phyloP scores from a whole-genome alignment of 1,139 yeast species.

The Hyphopichia pseudoburtonii region DNA sequence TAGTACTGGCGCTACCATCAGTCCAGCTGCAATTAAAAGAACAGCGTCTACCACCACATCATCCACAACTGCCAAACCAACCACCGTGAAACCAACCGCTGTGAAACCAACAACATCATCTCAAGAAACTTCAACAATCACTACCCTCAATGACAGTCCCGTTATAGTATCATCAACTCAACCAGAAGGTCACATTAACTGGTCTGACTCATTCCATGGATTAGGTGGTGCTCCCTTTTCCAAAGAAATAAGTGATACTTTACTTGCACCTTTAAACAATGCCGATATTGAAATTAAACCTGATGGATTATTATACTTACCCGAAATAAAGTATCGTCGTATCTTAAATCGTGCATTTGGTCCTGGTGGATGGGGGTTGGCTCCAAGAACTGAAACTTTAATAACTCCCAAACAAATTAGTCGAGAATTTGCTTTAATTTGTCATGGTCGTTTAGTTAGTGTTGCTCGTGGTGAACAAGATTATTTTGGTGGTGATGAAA shows the following conservation, averaged over 20 bases:
- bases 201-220: slow-evolving; percentile 83
- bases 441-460: slow-evolving; percentile 85
- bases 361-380: slow-evolving; percentile 99
- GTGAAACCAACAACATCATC: slow-evolving; percentile 6
- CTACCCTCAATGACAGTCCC: slow-evolving; percentile 24
- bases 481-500: slow-evolving; percentile 77
- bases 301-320: slow-evolving; percentile 86
- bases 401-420: slow-evolving; percentile 66
- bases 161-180: slow-evolving; percentile 2
- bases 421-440: slow-evolving; percentile 84
- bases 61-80: slow-evolving; percentile 3
- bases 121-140: slow-evolving; percentile 5
- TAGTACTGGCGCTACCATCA: too few species aligned
- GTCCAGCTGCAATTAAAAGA: not conserved
- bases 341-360: slow-evolving; percentile 89
- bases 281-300: slow-evolving; percentile 92
- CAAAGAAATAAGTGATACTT: slow-evolving; percentile 54
- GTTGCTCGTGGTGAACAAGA: slow-evolving; percentile 97
- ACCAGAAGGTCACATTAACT: slow-evolving; percentile 38
- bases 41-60: slow-evolving; percentile 6
- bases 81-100: slow-evolving; percentile 9
- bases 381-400: slow-evolving; percentile 84
- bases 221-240: slow-evolving; percentile 76
- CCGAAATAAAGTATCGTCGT: slow-evolving; percentile 92
- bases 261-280: slow-evolving; percentile 59